Evolutionary conservation across 306 rosid species (phyloP), one percentile per base, ranked within the genome.

Genomic region (Citrullus amarus): DNA sequence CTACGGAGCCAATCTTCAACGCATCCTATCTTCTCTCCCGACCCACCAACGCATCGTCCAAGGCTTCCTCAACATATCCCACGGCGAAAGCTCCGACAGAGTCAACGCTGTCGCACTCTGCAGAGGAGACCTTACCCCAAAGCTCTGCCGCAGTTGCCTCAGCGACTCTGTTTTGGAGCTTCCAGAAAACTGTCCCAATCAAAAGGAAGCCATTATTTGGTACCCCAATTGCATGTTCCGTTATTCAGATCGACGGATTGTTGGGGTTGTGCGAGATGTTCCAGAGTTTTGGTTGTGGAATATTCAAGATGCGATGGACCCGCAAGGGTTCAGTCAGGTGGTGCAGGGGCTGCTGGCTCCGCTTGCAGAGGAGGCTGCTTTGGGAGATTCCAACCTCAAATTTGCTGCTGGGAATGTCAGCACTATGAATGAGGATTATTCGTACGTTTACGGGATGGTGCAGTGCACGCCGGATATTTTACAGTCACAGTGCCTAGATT

Each of bases 161-260:
- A 70, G 79, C 4, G 84, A 84, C 72, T 83, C 90, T 0, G 73
- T 30, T 5, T 17, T 51, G 38, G 79, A 18, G 30, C 86, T 88
- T 77, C 57, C 62, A 3, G 18, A 11, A 59, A 30, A 0, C 4
- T 87, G 93, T 76, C 89, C 88, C 8, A 76, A 82, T 69, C 87
- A 86, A 79, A 87, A 79, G 63, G 88, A 84, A 48, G 89, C 93
- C 4, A 43, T 84, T 6, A 81, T 73, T 8, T 77, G 85, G 87
- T 74, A 81, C 72, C 83, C 66, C 9, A 6, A 32, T 3, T 89
- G 93, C 66, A 75, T 81, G 83, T 32, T 89, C 1, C 88, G 84
- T 32, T 89, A 84, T 81, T 89, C 92, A 6, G 74, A 74, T 80
- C 78, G 81, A 14, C 28, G 77, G 9, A 81, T 86, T 32, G 71